Evolutionary conservation across 139 green algal species (phyloP).

Genomic region (Eudorina sp.): DNA sequence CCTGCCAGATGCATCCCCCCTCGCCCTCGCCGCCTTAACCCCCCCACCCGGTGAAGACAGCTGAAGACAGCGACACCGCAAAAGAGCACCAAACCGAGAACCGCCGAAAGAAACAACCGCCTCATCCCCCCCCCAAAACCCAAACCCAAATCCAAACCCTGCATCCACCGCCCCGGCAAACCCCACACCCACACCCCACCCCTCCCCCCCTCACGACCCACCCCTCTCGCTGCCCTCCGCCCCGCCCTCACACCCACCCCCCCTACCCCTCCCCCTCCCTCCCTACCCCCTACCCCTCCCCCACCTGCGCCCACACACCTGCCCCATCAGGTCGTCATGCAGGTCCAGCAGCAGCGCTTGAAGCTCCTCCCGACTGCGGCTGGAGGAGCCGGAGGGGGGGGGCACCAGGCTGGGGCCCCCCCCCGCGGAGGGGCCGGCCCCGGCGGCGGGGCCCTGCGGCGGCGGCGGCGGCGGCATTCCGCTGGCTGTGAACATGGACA

Average conservation of each 20-base stretch:
- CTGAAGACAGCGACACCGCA: too few species aligned
- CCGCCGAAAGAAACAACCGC: too few species aligned
- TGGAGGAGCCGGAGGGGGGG: too few species aligned
- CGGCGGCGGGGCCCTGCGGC: not conserved
- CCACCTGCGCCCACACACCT: constrained; percentile 52
- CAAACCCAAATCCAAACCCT: too few species aligned
- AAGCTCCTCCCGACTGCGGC: constrained; percentile 65
- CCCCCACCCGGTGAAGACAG: too few species aligned
- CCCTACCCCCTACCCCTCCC: not conserved
- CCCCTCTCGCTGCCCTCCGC: not conserved
- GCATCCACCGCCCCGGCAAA: too few species aligned
- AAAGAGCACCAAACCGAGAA: too few species aligned
- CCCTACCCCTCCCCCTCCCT: not conserved
- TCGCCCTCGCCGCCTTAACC: too few species aligned
- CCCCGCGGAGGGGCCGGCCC: too few species aligned
- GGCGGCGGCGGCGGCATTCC: not conserved
- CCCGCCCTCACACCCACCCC: not conserved
- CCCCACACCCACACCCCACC: not conserved
- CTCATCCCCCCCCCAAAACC: too few species aligned
- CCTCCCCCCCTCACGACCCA: not conserved
- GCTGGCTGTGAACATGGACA: constrained; percentile 58
- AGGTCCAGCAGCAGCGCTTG: constrained; percentile 69
- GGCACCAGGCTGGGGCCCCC: constrained; percentile 13
- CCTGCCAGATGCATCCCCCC: too few species aligned
- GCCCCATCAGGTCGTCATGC: constrained; percentile 72